Conservation (phyloP, 306 rosid genomes). For the Mimosa pudica region DNA sequence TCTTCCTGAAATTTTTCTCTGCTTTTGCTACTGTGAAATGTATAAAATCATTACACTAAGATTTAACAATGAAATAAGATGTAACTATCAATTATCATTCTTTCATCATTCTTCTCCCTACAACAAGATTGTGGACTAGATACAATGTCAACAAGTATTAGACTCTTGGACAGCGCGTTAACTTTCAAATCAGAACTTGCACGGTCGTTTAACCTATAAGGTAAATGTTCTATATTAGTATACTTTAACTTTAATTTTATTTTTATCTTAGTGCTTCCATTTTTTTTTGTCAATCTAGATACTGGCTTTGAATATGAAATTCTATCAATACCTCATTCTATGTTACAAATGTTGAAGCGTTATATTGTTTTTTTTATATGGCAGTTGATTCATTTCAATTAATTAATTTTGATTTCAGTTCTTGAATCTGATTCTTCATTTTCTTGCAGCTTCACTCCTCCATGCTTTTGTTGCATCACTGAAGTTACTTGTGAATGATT, state of each 20-base stretch:
- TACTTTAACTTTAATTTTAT: background rate
- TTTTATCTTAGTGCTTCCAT: background rate
- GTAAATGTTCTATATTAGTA: background rate
- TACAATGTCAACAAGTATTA: background rate
- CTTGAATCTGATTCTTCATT: background rate
- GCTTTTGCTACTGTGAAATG: background rate
- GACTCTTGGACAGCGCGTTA: background rate
- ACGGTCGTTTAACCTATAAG: slow-evolving; percentile 2
- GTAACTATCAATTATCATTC: too few relatives aligned
- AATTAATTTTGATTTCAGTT: background rate
- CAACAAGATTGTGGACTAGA: background rate
- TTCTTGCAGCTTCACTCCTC: slow-evolving; percentile 16
- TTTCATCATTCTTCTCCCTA: background rate
- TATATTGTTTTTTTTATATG: too few relatives aligned
- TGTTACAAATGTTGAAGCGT: background rate
- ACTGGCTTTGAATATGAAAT: background rate
- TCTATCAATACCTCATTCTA: background rate
- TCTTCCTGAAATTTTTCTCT: background rate
- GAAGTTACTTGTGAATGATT: background rate
- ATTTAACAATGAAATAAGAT: too few relatives aligned
- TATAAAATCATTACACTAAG: too few relatives aligned
- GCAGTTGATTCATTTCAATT: background rate
- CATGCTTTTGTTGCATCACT: background rate
- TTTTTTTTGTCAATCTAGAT: background rate
- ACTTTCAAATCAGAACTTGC: slow-evolving; percentile 1